Percentiles rank a stretch among this genome's conserved stretches.
Conservation (phyloP, 768 basidiomycete genomes). For the Pholiota microspora region DNA sequence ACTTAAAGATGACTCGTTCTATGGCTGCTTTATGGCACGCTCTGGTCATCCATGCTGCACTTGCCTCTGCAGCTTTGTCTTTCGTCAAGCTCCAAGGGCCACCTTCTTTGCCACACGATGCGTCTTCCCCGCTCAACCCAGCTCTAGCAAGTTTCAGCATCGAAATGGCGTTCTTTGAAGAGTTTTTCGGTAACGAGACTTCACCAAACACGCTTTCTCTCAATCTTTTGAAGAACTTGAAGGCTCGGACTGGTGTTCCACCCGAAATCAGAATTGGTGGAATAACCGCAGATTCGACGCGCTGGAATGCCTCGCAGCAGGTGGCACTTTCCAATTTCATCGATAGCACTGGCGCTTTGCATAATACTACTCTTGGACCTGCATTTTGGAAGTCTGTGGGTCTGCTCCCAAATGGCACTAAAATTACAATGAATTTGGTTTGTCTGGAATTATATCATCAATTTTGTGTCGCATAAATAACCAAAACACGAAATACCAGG, state of each 20-base stretch:
- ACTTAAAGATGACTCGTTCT: neutral
- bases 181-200: constrained; percentile 44
- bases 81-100: constrained; percentile 38
- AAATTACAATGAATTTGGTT: constrained; percentile 45
- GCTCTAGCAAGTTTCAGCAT: constrained; percentile 53
- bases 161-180: constrained; percentile 53
- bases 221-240: constrained; percentile 44
- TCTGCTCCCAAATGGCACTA: constrained; percentile 44
- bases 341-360: constrained; percentile 38
- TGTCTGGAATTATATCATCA: constrained; percentile 8
- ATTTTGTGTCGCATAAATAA: neutral
- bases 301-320: constrained; percentile 41
- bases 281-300: constrained; percentile 53
- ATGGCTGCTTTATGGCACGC: neutral
- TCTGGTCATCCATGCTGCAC: neutral
- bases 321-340: constrained; percentile 43
- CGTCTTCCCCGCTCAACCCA: constrained; percentile 41
- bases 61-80: constrained; percentile 12
- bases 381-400: constrained; percentile 47
- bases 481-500: constrained; percentile 24
- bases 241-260: constrained; percentile 40
- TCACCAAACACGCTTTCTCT: constrained; percentile 41
- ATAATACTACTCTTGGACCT: constrained; percentile 51
- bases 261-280: constrained; percentile 51
- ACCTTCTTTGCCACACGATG: constrained; percentile 38